Evolutionary conservation across 805 yeast genomes (phyloP).

Genomic region (Maudiozyma bulderi): DNA sequence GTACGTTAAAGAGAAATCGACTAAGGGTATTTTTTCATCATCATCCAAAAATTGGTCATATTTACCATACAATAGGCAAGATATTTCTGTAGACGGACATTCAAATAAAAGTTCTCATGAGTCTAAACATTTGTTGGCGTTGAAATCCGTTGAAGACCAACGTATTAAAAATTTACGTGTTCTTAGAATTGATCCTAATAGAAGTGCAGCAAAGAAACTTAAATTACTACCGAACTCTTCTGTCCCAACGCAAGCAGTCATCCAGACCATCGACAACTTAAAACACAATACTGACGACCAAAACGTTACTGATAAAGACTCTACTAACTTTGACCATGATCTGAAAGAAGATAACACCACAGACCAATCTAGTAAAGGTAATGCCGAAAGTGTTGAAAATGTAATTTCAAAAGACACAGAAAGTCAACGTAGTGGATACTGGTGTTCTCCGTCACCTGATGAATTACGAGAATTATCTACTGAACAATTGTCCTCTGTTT

Average conservation of each 20-base stretch:
- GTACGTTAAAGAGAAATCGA: slow-evolving; percentile 20
- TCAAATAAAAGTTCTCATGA: background rate
- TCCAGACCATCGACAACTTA: slow-evolving; percentile 4
- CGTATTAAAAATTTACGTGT: slow-evolving; percentile 27
- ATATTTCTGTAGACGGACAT: background rate
- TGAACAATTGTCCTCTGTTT: slow-evolving; percentile 43
- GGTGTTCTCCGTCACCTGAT: slow-evolving; percentile 60
- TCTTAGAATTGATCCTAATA: slow-evolving; percentile 33
- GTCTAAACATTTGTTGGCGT: background rate
- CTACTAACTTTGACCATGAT: background rate
- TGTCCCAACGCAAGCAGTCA: slow-evolving; percentile 11
- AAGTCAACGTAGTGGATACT: slow-evolving; percentile 36
- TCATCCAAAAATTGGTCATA: slow-evolving; percentile 8
- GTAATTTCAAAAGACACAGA: background rate
- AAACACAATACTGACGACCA: background rate
- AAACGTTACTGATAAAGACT: background rate
- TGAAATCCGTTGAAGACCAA: slow-evolving; percentile 5
- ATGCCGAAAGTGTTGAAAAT: background rate
- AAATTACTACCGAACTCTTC: slow-evolving; percentile 28
- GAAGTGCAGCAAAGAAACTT: slow-evolving; percentile 36
- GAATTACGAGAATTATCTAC: slow-evolving; percentile 37
- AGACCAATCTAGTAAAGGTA: background rate
- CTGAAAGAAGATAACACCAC: background rate
- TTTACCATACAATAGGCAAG: background rate
- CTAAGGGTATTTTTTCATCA: slow-evolving; percentile 33